Evolutionary conservation across 306 rosid genomes (phyloP).

Genomic region (Canavalia ensiformis): DNA sequence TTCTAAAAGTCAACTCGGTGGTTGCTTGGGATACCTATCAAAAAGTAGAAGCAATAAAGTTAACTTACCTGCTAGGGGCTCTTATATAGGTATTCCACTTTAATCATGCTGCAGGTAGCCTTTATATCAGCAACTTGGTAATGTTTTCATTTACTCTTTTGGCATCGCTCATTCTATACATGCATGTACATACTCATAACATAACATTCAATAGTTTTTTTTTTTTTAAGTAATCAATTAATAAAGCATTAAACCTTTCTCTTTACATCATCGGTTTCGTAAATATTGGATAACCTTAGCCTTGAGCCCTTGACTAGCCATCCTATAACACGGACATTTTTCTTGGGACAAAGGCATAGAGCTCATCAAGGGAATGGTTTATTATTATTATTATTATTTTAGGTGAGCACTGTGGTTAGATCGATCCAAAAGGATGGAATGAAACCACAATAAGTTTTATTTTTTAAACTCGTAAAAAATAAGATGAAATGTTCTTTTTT

Average conservation of each 20-base stretch:
- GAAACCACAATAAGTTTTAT: too few relatives aligned
- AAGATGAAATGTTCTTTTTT: too few relatives aligned
- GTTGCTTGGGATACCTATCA: slow-evolving; percentile 43
- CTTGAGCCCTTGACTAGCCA: slow-evolving; percentile 15
- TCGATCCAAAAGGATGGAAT: too few relatives aligned
- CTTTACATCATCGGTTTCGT: background rate
- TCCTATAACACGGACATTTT: slow-evolving; percentile 8
- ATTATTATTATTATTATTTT: too few relatives aligned
- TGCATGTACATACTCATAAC: slow-evolving; percentile 19
- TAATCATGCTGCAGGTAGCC: slow-evolving; percentile 33
- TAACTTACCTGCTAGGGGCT: slow-evolving; percentile 40
- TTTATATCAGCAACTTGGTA: slow-evolving; percentile 6
- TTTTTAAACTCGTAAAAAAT: too few relatives aligned
- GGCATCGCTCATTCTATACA: slow-evolving; percentile 27
- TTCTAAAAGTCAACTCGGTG: slow-evolving; percentile 36
- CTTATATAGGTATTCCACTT: slow-evolving; percentile 46
- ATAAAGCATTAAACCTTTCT: background rate
- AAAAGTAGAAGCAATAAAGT: slow-evolving; percentile 40
- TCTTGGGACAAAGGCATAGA: slow-evolving; percentile 17
- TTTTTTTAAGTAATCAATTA: background rate
- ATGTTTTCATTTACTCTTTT: slow-evolving; percentile 35
- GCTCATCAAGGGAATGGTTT: background rate
- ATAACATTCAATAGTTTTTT: slow-evolving; percentile 3
- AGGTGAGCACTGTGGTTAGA: too few relatives aligned
- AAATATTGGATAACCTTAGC: slow-evolving; percentile 27